Evolutionary conservation across 305 asterid genomes (phyloP), one percentile per base, ranked within the genome.

Genomic region (Ruellia speciosa): DNA sequence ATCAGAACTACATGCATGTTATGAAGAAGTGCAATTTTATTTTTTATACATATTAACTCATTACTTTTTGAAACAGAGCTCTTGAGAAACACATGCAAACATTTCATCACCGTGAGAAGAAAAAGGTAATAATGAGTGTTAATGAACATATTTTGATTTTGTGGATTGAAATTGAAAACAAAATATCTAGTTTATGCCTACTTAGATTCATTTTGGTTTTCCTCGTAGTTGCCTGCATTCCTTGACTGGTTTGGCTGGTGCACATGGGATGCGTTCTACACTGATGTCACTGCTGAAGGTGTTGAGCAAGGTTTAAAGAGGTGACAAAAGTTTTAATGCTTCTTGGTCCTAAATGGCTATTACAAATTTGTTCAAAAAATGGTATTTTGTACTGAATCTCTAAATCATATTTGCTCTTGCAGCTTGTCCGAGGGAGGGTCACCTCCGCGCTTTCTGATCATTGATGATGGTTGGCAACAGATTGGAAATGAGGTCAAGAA

Each of bases 171-270:
- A 19, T 39, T 18, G 60, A 40, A 46, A 18, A 55, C 54, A 40
- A 24, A 24, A 9, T 33, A 53, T 53, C 15, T 14, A 24, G 52
- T 39, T 54, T 65, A 14, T 65, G 49, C 54, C 45, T 54, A 59
- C 66, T 43, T n/a, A 37, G 40, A 52, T 59, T 60, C 35, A 20
- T 52, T 61, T 67, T 69, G 68, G 31, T 52, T 19, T 53, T 28
- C 48, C 63, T 54, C 67, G 56, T 64, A 90, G 98, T 56, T 90
- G 66, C 98, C 98, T 41, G 77, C 83, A 15, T 75, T 83, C 59
- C 76, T 90, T 18, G 95, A 90, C 78, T 90, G 98, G 96, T 86
- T 90, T 62, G 98, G 98, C 54, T 90, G 98, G 98, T 90, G 98
- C 75, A 90, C 97, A 24, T 90, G 97, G 97, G 97, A 90, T 83